Base-by-base conservation (phyloP, 1,139 yeast genomes). In the Kurtzmaniella natalensis region DNA sequence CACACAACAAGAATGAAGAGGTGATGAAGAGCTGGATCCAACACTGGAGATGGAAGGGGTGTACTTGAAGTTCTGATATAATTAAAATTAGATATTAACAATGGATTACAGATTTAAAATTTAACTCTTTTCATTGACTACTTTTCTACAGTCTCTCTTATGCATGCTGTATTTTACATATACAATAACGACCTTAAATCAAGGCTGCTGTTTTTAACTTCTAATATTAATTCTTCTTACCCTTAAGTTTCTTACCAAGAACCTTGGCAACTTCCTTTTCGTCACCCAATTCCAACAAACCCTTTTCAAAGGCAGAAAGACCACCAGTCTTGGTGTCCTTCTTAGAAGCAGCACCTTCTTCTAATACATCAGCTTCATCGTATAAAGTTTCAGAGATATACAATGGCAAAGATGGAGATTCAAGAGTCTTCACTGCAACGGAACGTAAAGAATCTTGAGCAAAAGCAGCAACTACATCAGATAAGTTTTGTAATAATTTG, bases 381-480 rank as follows among this genome's bases (percentile, higher is more conserved):
- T 74, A 78, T 32, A 86, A 68, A 39, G 68, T 70, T 25, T 81
- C 81, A 31, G 82, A 67, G 51, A 81, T 76, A 61, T 70, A 92
- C 41, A 92, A 67, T 27, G 98, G 97, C 50, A 92, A 67, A 15
- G 92, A 76, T 18, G 96, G 96, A 17, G 96, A 85, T 30, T 61
- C 57, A 36, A 70, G 64, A 10, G 92, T 71, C 63, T 87, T 87
- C 44, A 89, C 57, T 58, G 78, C 77, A 30, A 87, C 63, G 28
- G 81, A 67, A 57, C 85, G 78, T 48, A 74, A 56, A 19, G 54
- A 48, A 16, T 62, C 55, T 30, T 58, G 55, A 17, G 69, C 57
- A 42, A 89, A 72, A 28, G 65, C 61, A 18, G 64, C 55, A 29
- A 78, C 61, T 7, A 86, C 76, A 34, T 76, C 74, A 28, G 70